Evolutionary conservation across 495 filamentous ascomycete genomes (phyloP), one percentile per base, ranked within the genome.

Genomic region (Trichoderma orchidacearum): DNA sequence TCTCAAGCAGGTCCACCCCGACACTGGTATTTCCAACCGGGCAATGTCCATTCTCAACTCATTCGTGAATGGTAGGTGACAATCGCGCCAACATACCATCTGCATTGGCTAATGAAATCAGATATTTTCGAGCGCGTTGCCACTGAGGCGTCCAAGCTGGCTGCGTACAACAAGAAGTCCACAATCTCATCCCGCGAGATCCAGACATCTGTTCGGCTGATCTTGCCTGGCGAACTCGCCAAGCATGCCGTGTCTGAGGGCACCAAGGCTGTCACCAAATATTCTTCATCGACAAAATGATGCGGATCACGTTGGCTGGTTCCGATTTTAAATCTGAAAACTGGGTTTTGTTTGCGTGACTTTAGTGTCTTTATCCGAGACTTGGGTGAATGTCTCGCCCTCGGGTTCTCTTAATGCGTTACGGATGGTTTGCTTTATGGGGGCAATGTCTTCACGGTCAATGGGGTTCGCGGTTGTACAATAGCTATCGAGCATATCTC

Each of bases 141-240:
- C 52, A 97, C 93, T 56, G 93, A 98, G 75, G 93, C 93, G 41
- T 96, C 90, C 70, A 98, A 98, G 85, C 84, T 98, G 51, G 93
- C 93, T 63, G 94, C 93, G 55, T 98, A 98, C 81, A 98, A 98
- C 85, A 98, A 98, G 87, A 98, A 98, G 82, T 96, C 92, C 48
- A 98, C 93, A 75, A 98, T 98, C 79, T 97, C 93, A 25, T 96
- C 92, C 60, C 86, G 93, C 70, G 93, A 98, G 78, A 98, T 98
- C 70, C 93, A 98, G 83, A 98, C 93, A 63, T 98, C 93, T 60
- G 93, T 98, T 62, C 85, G 93, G 58, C 84, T 98, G 41, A 98
- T 98, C 73, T 88, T 98, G 18, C 93, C 93, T 36, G 93, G 93
- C 73, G 93, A 98, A 80, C 82, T 98, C 57, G 93, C 93, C 70